Base-by-base conservation (phyloP, 176 grass and related monocot genomes). In the Oryza glumipatula region DNA sequence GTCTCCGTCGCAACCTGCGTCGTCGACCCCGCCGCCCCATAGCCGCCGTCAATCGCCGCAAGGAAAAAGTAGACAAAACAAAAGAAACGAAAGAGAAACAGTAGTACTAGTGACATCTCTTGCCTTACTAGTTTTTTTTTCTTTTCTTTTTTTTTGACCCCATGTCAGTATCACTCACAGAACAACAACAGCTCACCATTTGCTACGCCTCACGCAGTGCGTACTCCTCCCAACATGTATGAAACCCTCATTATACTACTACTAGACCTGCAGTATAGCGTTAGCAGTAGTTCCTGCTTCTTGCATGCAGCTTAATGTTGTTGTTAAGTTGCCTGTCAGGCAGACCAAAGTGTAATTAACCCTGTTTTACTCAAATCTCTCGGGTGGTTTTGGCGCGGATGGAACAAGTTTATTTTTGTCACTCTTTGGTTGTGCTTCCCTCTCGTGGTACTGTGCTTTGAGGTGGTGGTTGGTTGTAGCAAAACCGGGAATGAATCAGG, bases 1-100 rank as follows among this genome's bases (percentile, higher is more conserved):
- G 83, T 90, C 83, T 46, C 73, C 45, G 19, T 73, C 58, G 88
- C 88, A 46, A 90, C 88, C 56, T 90, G 88, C 83, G 83, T 90
- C 83, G 83, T 90, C 73, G 56, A 82, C 67, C 73, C 28, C 60
- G 24, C 23, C 64, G 5, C n/a, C 1, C 76, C 81, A 1, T 88
- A 83, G 73, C n/a, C 33, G 1, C 4, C 28, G 19, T 28, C 28
- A 28, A 10, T 10, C 3, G 28, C 7, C 32, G 60, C 12, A n/a
- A 2, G 4, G 15, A 17, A 58, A n/a, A 58, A n/a, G 1, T 17
- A 2, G 9, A 21, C 6, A 58, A 21, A 58, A 15, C 0, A 2
- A 11, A 56, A 41, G 39, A n/a, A 58, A 21, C 19, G 4, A 16
- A 56, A 56, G 3, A 15, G 3, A 56, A 58, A 58, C 54, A 58